Evolutionary conservation across 2,329 filamentous ascomycete genomes (phyloP), one percentile per base, ranked within the genome.

Genomic region (Penicillium sp.): DNA sequence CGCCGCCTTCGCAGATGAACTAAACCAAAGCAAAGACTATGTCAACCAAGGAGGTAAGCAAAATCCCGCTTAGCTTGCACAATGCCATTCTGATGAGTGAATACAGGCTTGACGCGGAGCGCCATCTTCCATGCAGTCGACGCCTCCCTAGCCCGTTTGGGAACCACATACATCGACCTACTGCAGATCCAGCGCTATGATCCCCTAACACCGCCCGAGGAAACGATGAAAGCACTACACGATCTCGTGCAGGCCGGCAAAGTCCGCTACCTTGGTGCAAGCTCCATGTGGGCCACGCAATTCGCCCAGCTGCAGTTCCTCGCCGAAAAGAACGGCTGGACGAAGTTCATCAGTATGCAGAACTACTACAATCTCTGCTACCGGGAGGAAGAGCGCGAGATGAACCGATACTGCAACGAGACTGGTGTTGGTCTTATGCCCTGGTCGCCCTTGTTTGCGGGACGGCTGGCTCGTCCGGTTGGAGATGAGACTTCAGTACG

Each of bases 91-190:
- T 16, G 70, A 69, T 3, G 68, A 63, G 16, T 64, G 37, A 19
- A 2, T 64, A 11, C 19, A 48, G 85, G 86, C 0, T 70, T 88
- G 29, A 82, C 78, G 41, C 75, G 86, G 16, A 85, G 84, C 63
- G 81, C 84, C 58, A 84, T 88, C 62, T 82, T 88, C 59, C 80
- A 84, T 58, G 84, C 84, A 0, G 84, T 89, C 3, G 80, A 88
- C 48, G 75, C 72, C 49, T 83, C 80, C 58, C 66, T 86, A 43
- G 52, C 72, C 60, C 70, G 73, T 10, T 68, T 86, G 0, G 77
- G 77, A 0, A 71, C 80, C 0, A 74, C 77, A 3, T 77, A 77
- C 47, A 76, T 86, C 46, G 83, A 86, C 63, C 68, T 86, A 22
- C 79, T 80, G 57, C 82, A 82, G 57, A 69, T 77, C 43, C 81